Conservation (phyloP, 2,329 filamentous ascomycete species). For the Fusarium solani-melongenae region DNA sequence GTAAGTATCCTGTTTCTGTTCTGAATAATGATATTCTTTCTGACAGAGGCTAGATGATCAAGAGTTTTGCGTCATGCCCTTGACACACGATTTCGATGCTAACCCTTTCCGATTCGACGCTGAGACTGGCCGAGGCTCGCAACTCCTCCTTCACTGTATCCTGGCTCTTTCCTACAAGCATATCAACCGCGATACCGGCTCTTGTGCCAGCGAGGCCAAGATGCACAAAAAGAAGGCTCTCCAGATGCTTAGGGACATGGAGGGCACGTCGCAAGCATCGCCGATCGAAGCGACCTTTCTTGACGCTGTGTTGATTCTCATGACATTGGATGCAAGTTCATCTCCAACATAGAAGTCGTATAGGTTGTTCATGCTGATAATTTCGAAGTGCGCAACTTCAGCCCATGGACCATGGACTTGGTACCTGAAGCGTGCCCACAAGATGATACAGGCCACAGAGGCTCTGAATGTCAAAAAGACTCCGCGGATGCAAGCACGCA, state of each 20-base stretch:
- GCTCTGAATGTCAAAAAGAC: slow-evolving; percentile 20
- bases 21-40: neutral
- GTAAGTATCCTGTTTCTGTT: neutral
- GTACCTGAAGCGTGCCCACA: slow-evolving; percentile 41
- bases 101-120: slow-evolving; percentile 48
- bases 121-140: slow-evolving; percentile 36
- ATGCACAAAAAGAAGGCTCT: slow-evolving; percentile 38
- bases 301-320: slow-evolving; percentile 46
- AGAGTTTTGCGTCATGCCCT: slow-evolving; percentile 48
- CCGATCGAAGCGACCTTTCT: slow-evolving; percentile 30
- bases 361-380: neutral
- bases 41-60: slow-evolving; percentile 42
- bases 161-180: slow-evolving; percentile 46
- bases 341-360: neutral
- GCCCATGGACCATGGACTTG: slow-evolving; percentile 46
- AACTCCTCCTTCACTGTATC: slow-evolving; percentile 47
- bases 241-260: slow-evolving; percentile 36
- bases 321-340: slow-evolving; percentile 46
- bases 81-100: slow-evolving; percentile 46
- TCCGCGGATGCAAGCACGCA: slow-evolving; percentile 41
- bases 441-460: slow-evolving; percentile 39
- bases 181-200: slow-evolving; percentile 41
- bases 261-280: neutral
- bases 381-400: slow-evolving; percentile 46
- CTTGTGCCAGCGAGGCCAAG: slow-evolving; percentile 34